phyloP scores from a whole-genome alignment of 1,284 basidiomycete species.

The Crocinoboletus sp. region DNA sequence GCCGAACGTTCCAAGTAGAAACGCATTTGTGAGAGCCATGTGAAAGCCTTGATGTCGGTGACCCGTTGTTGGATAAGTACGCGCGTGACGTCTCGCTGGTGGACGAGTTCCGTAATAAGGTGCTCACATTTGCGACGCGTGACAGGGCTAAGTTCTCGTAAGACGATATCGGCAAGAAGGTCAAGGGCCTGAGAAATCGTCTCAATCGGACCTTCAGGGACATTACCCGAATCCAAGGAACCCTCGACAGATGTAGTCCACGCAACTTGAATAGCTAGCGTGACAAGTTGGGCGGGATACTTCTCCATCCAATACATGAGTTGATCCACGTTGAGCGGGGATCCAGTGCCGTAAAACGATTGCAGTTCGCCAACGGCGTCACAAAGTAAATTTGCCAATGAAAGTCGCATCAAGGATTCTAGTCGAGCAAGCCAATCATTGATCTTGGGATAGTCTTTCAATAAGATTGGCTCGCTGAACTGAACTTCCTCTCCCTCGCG shows the following conservation, averaged over 20 bases:
- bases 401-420: slow-evolving; percentile 93
- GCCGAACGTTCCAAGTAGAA: slow-evolving; percentile 82
- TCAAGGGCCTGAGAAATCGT: slow-evolving; percentile 85
- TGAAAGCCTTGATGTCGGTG: slow-evolving; percentile 68
- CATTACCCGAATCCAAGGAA: slow-evolving; percentile 54
- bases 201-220: slow-evolving; percentile 66
- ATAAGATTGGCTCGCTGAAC: slow-evolving; percentile 79
- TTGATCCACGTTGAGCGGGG: slow-evolving; percentile 52
- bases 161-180: slow-evolving; percentile 91
- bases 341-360: slow-evolving; percentile 70
- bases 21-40: slow-evolving; percentile 98
- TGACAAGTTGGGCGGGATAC: slow-evolving; percentile 94
- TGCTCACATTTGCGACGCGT: slow-evolving; percentile 98
- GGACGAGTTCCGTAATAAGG: slow-evolving; percentile 97
- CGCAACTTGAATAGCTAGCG: slow-evolving; percentile 89
- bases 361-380: slow-evolving; percentile 79
- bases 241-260: slow-evolving; percentile 90
- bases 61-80: slow-evolving; percentile 70
- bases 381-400: slow-evolving; percentile 79
- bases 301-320: slow-evolving; percentile 91
- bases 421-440: slow-evolving; percentile 97
- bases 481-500: slow-evolving; percentile 92
- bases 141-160: slow-evolving; percentile 84
- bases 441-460: slow-evolving; percentile 95
- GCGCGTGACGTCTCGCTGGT: slow-evolving; percentile 94